Evolutionary conservation across 192 early-diverging fungal species (phyloP).

Genomic region (Dissophora globulifera): DNA sequence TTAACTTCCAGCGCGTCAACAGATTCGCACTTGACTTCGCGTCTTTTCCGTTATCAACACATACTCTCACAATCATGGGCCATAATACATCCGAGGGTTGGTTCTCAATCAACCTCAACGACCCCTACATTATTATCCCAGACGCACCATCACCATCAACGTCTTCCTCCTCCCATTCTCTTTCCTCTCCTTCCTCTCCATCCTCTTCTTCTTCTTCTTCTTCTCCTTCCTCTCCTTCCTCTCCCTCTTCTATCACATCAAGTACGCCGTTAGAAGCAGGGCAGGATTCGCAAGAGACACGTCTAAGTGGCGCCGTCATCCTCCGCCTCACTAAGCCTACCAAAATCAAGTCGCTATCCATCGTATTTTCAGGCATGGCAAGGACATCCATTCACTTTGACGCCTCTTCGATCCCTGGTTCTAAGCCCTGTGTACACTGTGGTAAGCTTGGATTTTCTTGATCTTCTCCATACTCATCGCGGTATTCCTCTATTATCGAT

Average conservation of each 20-base stretch:
- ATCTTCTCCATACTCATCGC: too few species aligned
- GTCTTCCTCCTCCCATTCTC: too few species aligned
- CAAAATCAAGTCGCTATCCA: constrained; percentile 31
- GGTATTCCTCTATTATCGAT: background rate
- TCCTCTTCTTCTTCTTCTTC: too few species aligned
- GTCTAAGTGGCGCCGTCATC: constrained; percentile 22
- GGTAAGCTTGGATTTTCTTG: background rate
- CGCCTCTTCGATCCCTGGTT: constrained; percentile 21
- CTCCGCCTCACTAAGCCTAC: constrained; percentile 37
- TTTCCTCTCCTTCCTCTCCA: too few species aligned
- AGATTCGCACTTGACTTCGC: background rate
- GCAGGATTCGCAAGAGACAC: constrained; percentile 1
- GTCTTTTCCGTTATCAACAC: too few species aligned
- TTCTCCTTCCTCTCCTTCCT: too few species aligned
- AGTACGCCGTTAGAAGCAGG: background rate
- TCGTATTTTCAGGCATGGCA: constrained; percentile 25
- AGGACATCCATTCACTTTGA: constrained; percentile 32
- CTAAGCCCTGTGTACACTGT: constrained; percentile 8
- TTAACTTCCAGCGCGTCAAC: background rate
- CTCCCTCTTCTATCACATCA: too few species aligned
- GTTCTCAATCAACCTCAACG: constrained; percentile 21
- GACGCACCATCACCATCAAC: constrained; percentile 4
- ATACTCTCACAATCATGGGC: constrained; percentile 13
- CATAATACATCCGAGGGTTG: constrained; percentile 10
- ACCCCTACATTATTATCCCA: constrained; percentile 23